Percentiles rank a stretch among this genome's conserved stretches.
phyloP scores from a whole-genome alignment of 768 basidiomycete genomes.

The Tulasnella sp. region DNA sequence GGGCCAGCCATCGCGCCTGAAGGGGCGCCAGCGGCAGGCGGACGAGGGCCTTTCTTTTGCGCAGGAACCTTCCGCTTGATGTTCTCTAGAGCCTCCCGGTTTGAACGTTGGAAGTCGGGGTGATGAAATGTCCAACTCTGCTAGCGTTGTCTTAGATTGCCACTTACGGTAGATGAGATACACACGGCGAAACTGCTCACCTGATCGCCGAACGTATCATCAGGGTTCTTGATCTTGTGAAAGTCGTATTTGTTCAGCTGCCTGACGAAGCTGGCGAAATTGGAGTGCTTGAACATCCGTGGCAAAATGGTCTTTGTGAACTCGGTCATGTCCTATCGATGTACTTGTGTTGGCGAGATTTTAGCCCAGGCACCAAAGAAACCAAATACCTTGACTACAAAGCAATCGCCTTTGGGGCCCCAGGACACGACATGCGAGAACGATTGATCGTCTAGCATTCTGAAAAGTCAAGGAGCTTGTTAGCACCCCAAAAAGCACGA shows the following conservation, averaged over 20 bases:
- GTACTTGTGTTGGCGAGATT: too few species aligned
- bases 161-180: not conserved
- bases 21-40: slow-evolving; percentile 21
- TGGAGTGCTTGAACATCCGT: slow-evolving; percentile 89
- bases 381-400: slow-evolving; percentile 63
- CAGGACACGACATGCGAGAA: slow-evolving; percentile 69
- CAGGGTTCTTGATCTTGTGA: slow-evolving; percentile 87
- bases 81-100: slow-evolving; percentile 47
- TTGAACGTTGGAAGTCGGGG: slow-evolving; percentile 43
- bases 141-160: not conserved
- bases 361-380: too few species aligned
- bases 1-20: slow-evolving; percentile 20
- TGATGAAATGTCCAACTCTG: slow-evolving; percentile 34
- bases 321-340: slow-evolving; percentile 71
- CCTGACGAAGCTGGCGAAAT: slow-evolving; percentile 85
- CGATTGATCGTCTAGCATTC: slow-evolving; percentile 77
- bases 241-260: slow-evolving; percentile 97
- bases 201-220: slow-evolving; percentile 62
- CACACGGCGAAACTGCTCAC: slow-evolving; percentile 24
- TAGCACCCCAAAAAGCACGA: not conserved
- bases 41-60: slow-evolving; percentile 21
- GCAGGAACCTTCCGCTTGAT: slow-evolving; percentile 33
- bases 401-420: slow-evolving; percentile 76
- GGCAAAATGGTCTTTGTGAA: slow-evolving; percentile 84
- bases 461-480: slow-evolving; percentile 24